These are phyloP conservation scores for Citeromyces nyonsensis DNA, from an alignment of 805 yeast species.

Conservation along the genomic window DNA sequence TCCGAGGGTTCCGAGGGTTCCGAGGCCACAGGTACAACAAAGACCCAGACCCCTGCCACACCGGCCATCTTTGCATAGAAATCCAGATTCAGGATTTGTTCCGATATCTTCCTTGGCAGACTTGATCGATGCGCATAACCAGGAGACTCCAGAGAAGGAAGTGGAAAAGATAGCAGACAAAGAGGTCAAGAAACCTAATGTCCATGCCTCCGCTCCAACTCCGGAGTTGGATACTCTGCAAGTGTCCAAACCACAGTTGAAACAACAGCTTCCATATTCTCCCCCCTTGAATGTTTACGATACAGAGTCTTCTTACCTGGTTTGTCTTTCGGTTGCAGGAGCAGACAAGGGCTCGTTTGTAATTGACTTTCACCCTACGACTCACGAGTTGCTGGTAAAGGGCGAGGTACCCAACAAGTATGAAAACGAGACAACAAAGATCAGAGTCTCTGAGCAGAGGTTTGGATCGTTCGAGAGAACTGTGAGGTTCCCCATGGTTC, in stretches of 20 bases:
- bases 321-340: slow-evolving; percentile 43
- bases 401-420: slow-evolving; percentile 27
- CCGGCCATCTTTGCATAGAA: neutral
- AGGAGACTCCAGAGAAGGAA: neutral
- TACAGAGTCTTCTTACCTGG: slow-evolving; percentile 23
- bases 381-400: slow-evolving; percentile 33
- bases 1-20: neutral
- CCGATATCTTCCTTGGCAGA: neutral
- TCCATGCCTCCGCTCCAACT: slow-evolving; percentile 13
- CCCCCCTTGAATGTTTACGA: slow-evolving; percentile 49
- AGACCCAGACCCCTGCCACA: neutral
- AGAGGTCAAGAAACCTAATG: slow-evolving; percentile 3
- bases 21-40: neutral
- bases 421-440: slow-evolving; percentile 10
- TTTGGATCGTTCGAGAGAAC: slow-evolving; percentile 44
- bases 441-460: slow-evolving; percentile 36
- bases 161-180: neutral
- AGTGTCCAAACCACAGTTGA: slow-evolving; percentile 26
- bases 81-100: neutral
- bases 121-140: neutral
- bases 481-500: slow-evolving; percentile 36
- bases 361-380: slow-evolving; percentile 43
- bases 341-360: slow-evolving; percentile 34
- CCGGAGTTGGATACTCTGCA: slow-evolving; percentile 23
- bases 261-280: slow-evolving; percentile 29